Conservation (phyloP, 768 basidiomycete genomes). For the Dentipellis fragilis region DNA sequence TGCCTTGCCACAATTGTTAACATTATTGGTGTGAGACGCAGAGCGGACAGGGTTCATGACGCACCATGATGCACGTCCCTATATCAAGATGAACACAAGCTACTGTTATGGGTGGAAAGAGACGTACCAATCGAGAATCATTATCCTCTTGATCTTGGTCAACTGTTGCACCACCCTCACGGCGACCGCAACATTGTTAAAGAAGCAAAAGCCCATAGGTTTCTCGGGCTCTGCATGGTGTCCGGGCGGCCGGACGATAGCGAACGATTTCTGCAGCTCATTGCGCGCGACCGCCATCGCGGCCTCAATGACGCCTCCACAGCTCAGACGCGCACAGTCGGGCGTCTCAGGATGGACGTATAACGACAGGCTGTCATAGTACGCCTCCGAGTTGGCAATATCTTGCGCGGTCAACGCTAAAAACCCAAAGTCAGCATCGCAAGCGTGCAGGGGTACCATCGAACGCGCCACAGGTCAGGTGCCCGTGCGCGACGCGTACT, state of each 20-base stretch:
- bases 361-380: conserved; percentile 86
- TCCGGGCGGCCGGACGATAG: conserved; percentile 93
- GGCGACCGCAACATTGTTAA: conserved; percentile 96
- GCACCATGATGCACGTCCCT: conserved; percentile 96
- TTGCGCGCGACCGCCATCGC: conserved; percentile 76
- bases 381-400: conserved; percentile 62
- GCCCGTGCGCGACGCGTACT: conserved; percentile 6
- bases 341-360: conserved; percentile 87
- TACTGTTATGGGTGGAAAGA: neutral
- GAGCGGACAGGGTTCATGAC: conserved; percentile 4
- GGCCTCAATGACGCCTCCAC: conserved; percentile 92
- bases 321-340: conserved; percentile 75
- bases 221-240: conserved; percentile 98
- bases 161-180: conserved; percentile 68
- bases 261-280: conserved; percentile 78
- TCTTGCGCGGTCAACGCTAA: conserved; percentile 69
- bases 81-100: conserved; percentile 1
- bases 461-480: neutral
- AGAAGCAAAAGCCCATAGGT: conserved; percentile 99
- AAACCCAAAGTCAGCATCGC: neutral
- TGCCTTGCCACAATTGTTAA: conserved; percentile 42
- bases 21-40: neutral
- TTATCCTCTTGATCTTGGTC: conserved; percentile 63
- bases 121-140: conserved; percentile 92
- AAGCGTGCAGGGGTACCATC: neutral